These are phyloP conservation scores for Cryptosporidium ryanae DNA, from an alignment of 169 alveolate species.

Conservation along the genomic window DNA sequence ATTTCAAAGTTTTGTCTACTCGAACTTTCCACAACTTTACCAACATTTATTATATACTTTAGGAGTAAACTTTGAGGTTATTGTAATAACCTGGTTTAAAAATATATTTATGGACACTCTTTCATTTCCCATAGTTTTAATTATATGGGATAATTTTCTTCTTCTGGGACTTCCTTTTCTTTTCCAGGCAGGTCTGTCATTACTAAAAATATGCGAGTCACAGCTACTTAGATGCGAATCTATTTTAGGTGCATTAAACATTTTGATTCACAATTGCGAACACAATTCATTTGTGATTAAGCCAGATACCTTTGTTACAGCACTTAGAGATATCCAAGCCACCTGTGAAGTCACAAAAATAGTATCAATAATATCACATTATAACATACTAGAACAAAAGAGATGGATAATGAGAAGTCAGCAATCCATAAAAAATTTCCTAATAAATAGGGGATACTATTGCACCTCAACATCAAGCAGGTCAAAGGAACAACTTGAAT, in stretches of 20 bases:
- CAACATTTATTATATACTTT: constrained; percentile 53
- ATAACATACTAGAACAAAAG: constrained; percentile 53
- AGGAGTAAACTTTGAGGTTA: constrained; percentile 40
- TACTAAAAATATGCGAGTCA: constrained; percentile 40
- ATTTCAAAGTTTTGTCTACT: constrained; percentile 62
- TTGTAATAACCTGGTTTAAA: constrained; percentile 60
- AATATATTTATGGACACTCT: constrained; percentile 48
- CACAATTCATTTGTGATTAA: constrained; percentile 44
- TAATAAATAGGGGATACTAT: constrained; percentile 25
- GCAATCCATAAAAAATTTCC: constrained; percentile 16
- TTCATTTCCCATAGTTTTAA: constrained; percentile 36
- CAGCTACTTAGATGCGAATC: constrained; percentile 27
- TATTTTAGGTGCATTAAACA: constrained; percentile 16
- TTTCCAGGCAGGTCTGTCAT: constrained; percentile 64
- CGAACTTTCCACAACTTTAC: constrained; percentile 55
- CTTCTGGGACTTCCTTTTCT: constrained; percentile 59
- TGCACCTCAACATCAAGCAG: constrained; percentile 58
- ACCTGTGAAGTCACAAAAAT: constrained; percentile 45
- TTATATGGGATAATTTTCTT: constrained; percentile 66
- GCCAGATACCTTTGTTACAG: constrained; percentile 15
- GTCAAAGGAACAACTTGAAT: constrained; percentile 1
- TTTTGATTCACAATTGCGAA: constrained; percentile 14
- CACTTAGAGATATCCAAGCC: constrained; percentile 29
- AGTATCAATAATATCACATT: constrained; percentile 51
- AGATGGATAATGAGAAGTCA: constrained; percentile 70